These are phyloP conservation scores for Salvia miltiorrhiza DNA, from an alignment of 257 asterid genomes.

Conservation along the genomic window DNA sequence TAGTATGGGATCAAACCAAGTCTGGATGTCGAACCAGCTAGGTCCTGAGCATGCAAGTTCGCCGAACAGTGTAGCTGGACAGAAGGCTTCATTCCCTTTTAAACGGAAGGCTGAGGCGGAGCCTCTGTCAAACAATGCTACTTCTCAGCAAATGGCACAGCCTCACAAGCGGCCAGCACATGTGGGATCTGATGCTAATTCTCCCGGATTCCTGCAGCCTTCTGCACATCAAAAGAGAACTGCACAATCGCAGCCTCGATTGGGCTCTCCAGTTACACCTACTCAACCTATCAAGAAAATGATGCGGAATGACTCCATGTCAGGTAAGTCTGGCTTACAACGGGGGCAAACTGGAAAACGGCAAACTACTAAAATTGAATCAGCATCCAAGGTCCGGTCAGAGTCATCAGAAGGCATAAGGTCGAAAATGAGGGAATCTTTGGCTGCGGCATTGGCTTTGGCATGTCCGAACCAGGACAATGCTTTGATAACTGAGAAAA, in stretches of 20 bases:
- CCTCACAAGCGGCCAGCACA: conserved; percentile 57
- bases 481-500: conserved; percentile 34
- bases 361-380: conserved; percentile 44
- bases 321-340: conserved; percentile 55
- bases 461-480: conserved; percentile 39
- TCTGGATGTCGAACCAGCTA: conserved; percentile 33
- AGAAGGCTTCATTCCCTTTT: conserved; percentile 40
- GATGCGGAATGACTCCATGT: conserved; percentile 52
- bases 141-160: conserved; percentile 37
- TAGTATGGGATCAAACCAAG: conserved; percentile 29
- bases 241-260: conserved; percentile 39
- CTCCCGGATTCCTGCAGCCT: conserved; percentile 34
- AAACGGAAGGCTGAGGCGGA: conserved; percentile 82
- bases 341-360: conserved; percentile 61
- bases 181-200: conserved; percentile 26
- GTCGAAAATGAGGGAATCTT: conserved; percentile 92
- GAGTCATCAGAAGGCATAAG: conserved; percentile 73
- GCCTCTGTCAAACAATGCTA: conserved; percentile 23
- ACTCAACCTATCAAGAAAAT: conserved; percentile 45
- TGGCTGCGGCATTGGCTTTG: conserved; percentile 73
- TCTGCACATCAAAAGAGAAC: conserved; percentile 33
- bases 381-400: conserved; percentile 45
- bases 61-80: conserved; percentile 30
- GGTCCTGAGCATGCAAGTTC: conserved; percentile 24
- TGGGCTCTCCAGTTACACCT: conserved; percentile 33